These are phyloP conservation scores for Cercospora berteroae DNA, from an alignment of 2,329 filamentous ascomycete species.

Conservation along the genomic window DNA sequence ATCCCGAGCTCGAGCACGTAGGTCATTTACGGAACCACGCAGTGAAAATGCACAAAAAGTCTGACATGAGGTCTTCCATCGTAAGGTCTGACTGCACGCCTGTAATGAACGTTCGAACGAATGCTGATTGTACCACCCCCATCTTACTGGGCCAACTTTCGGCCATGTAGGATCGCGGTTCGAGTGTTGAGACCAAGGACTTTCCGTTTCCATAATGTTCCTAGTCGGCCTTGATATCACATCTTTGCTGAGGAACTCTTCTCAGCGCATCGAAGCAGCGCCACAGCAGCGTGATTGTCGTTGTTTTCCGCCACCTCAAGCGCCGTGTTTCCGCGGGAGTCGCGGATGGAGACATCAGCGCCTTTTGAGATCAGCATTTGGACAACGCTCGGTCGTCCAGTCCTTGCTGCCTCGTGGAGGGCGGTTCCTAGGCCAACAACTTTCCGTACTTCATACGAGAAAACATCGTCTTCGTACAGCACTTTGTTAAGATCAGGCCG, in stretches of 20 bases:
- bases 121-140: neutral
- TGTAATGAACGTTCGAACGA: neutral
- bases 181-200: neutral
- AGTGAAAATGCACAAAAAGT: too few species aligned
- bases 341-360: conserved; percentile 13
- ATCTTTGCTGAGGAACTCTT: neutral
- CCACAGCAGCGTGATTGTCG: conserved; percentile 5
- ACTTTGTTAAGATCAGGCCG: conserved; percentile 11
- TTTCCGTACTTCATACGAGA: conserved; percentile 21
- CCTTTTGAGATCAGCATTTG: conserved; percentile 12
- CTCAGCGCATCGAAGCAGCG: conserved; percentile 13
- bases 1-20: neutral
- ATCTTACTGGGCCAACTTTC: neutral
- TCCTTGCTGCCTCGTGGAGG: conserved; percentile 21
- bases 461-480: conserved; percentile 21
- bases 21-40: neutral
- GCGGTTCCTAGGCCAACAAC: conserved; percentile 19
- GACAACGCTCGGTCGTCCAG: conserved; percentile 10
- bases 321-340: conserved; percentile 15
- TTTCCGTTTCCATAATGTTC: neutral
- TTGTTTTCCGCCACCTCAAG: conserved; percentile 19
- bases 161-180: neutral
- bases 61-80: neutral
- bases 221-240: neutral
- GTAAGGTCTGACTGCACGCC: neutral